Evolutionary conservation across 306 rosid species (phyloP), one percentile per base, ranked within the genome.

Genomic region (Elaeagnus macrophylla): DNA sequence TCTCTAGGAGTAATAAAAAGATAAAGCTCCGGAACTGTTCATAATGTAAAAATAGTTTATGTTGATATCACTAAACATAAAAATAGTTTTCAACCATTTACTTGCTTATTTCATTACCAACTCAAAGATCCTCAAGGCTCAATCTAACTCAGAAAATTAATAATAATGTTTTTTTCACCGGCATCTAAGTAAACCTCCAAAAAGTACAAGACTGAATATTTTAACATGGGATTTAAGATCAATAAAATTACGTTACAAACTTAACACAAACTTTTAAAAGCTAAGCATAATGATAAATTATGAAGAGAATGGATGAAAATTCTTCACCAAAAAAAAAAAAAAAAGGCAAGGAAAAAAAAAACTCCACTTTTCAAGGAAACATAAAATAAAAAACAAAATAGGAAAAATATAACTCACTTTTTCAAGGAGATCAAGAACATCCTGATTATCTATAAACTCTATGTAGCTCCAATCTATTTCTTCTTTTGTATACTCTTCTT

Each of bases 381-480:
- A 51, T 42, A 71, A 65, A 54, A 19, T 62, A 59, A 16, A 16
- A 39, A 47, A 14, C 5, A 10, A 16, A 50, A 59, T 39, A 59
- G 62, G 55, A 66, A 61, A 68, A 49, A 79, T 20, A 35, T 65
- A 46, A 40, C 77, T 38, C 54, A 86, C 97, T 91, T 81, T 90
- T 75, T 90, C 97, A 47, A 90, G 65, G 73, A 90, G 97, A 76
- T 90, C 94, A 74, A 90, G 97, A 62, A 90, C 59, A 67, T 90
- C 97, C 72, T 83, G 95, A 75, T 90, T 90, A 74, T 90, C 97
- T 39, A 90, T 69, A 11, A 90, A 90, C 70, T 90, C 95, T 58
- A 90, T 90, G 57, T 90, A 90, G 74, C 97, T 90, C 97, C 97
- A 90, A 55, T 90, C 66, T 59, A 90, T 90, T 64, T 83, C 91